Evolutionary conservation across 768 basidiomycete genomes (phyloP).

Genomic region (Amylocystis lapponica): DNA sequence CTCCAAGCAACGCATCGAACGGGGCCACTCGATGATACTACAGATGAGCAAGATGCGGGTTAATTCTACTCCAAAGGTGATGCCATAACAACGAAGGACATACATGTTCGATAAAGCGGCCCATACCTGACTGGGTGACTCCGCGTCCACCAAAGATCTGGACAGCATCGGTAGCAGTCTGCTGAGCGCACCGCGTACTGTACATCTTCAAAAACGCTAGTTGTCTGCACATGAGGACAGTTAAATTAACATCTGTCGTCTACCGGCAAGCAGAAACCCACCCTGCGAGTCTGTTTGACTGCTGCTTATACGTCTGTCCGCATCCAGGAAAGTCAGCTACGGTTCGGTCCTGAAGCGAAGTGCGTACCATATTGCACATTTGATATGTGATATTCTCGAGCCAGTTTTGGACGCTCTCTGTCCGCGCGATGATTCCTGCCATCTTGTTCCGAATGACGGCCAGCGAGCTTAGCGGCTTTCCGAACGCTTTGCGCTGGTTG

Average conservation of each 20-base stretch:
- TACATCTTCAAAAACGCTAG: conserved; percentile 81
- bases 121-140: conserved; percentile 85
- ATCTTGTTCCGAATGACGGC: conserved; percentile 88
- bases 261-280: conserved; percentile 1
- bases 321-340: not conserved
- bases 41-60: not conserved
- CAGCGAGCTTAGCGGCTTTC: conserved; percentile 76
- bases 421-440: conserved; percentile 81
- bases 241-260: not conserved
- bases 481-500: conserved; percentile 87
- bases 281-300: conserved; percentile 69
- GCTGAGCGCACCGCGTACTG: conserved; percentile 67
- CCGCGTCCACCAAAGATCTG: conserved; percentile 85
- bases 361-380: conserved; percentile 73
- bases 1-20: conserved; percentile 69
- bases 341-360: not conserved
- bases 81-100: conserved; percentile 17
- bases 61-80: not conserved
- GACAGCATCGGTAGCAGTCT: conserved; percentile 77
- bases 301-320: conserved; percentile 59
- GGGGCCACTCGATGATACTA: conserved; percentile 62
- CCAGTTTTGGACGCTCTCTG: conserved; percentile 78
- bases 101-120: conserved; percentile 67
- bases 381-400: conserved; percentile 84
- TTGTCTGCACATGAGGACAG: conserved; percentile 28